phyloP scores from a whole-genome alignment of 495 filamentous ascomycete genomes.

The Penicillium paxilli region DNA sequence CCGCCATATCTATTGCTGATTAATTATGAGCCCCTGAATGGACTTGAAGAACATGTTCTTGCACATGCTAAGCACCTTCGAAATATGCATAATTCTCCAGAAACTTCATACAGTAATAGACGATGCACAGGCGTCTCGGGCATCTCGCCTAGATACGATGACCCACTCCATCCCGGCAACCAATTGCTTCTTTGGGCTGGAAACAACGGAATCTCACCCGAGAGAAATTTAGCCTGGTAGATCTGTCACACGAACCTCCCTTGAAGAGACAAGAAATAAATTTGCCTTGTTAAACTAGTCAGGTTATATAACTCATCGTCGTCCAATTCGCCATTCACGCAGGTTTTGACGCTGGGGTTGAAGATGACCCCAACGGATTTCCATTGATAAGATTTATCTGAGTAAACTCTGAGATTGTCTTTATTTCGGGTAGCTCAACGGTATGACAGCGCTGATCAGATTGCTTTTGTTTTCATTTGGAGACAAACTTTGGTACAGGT shows the following conservation, averaged over 20 bases:
- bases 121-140: background rate
- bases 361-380: too few species aligned
- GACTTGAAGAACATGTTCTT: slow-evolving; percentile 3
- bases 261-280: background rate
- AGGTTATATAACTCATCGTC: too few species aligned
- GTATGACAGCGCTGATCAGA: slow-evolving; percentile 15
- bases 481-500: background rate
- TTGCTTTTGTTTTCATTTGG: background rate
- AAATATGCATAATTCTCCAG: background rate
- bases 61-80: background rate
- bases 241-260: background rate
- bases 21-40: slow-evolving; percentile 15
- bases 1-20: background rate
- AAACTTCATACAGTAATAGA: background rate
- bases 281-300: too few species aligned
- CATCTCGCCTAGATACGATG: background rate
- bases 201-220: background rate
- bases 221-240: background rate
- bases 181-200: background rate
- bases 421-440: background rate
- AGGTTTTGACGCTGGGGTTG: too few species aligned
- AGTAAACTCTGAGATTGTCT: background rate
- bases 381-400: slow-evolving; percentile 1
- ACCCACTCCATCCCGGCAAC: background rate
- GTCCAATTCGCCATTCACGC: too few species aligned